Percentiles rank a stretch among this genome's conserved stretches.
Conservation (phyloP, 805 yeast species). For the Ogataea sp. region DNA sequence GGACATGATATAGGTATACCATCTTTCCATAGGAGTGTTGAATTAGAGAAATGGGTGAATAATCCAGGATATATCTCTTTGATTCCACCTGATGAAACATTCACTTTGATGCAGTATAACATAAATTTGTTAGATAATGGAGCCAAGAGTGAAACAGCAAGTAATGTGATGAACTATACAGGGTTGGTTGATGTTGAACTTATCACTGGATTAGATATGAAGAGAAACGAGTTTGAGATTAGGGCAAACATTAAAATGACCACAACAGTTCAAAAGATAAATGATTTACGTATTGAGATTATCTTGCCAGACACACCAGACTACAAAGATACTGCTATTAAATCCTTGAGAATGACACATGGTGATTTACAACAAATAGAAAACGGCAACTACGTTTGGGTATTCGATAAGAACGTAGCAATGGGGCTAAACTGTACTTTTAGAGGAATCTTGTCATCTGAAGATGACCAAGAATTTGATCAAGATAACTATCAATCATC, state of each 20-base stretch:
- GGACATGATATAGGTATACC: constrained; percentile 48
- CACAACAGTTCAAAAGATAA: constrained; percentile 37
- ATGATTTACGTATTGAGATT: constrained; percentile 34
- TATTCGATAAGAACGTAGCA: constrained; percentile 46
- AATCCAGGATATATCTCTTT: constrained; percentile 48
- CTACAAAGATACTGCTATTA: constrained; percentile 29
- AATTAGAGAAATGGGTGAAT: constrained; percentile 40
- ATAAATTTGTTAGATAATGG: constrained; percentile 37
- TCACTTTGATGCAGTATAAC: constrained; percentile 53
- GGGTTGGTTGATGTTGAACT: constrained; percentile 53
- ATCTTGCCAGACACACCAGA: constrained; percentile 13
- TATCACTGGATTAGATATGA: constrained; percentile 42
- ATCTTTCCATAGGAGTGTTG: constrained; percentile 64
- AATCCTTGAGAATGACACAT: constrained; percentile 56
- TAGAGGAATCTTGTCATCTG: constrained; percentile 36
- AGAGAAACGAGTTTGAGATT: constrained; percentile 56
- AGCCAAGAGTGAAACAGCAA: constrained; percentile 13
- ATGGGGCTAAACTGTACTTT: constrained; percentile 64
- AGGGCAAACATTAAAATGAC: constrained; percentile 38
- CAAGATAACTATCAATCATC: constrained; percentile 1
- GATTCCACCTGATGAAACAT: constrained; percentile 84
- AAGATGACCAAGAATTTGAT: constrained; percentile 3
- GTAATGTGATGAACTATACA: constrained; percentile 18
- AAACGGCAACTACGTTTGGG: constrained; percentile 57
- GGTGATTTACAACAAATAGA: constrained; percentile 63